phyloP scores from a whole-genome alignment of 108 stramenopile genomes.

The Nannochloropsis granulata region DNA sequence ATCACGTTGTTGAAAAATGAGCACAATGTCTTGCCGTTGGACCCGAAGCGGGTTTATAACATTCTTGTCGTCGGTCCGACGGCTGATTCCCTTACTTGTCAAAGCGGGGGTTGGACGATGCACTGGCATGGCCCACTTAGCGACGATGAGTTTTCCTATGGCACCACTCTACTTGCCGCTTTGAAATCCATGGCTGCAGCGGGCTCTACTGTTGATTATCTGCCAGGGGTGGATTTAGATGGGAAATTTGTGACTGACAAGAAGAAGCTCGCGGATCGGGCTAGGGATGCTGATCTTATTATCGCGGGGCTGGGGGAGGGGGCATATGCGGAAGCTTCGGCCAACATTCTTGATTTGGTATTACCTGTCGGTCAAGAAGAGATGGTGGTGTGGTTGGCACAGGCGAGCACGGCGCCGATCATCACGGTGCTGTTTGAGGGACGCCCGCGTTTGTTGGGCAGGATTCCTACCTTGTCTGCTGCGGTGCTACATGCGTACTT shows the following conservation, averaged over 20 bases:
- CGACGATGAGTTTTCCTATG: background rate
- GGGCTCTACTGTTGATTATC: background rate
- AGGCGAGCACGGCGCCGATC: constrained; percentile 5
- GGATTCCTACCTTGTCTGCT: background rate
- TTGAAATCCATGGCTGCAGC: constrained; percentile 5
- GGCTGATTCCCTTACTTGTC: constrained; percentile 40
- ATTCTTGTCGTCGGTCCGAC: constrained; percentile 62
- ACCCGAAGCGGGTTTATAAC: constrained; percentile 10
- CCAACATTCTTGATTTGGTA: constrained; percentile 47
- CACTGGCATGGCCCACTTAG: constrained; percentile 47
- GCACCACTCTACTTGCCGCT: constrained; percentile 10
- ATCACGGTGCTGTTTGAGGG: constrained; percentile 29
- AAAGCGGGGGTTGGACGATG: constrained; percentile 47
- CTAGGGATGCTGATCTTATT: constrained; percentile 37
- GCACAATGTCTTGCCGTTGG: background rate
- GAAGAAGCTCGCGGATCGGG: background rate
- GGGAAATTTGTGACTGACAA: background rate
- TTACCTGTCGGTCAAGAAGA: constrained; percentile 49
- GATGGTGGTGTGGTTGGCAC: constrained; percentile 28
- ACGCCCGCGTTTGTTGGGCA: constrained; percentile 13
- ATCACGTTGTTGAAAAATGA: constrained; percentile 51
- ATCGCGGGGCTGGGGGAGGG: constrained; percentile 61
- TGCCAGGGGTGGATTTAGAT: background rate
- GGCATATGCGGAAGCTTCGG: constrained; percentile 61
- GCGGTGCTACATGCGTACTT: background rate